Conservation (phyloP, 2,329 filamentous ascomycete species). For the Penicillium sp. region DNA sequence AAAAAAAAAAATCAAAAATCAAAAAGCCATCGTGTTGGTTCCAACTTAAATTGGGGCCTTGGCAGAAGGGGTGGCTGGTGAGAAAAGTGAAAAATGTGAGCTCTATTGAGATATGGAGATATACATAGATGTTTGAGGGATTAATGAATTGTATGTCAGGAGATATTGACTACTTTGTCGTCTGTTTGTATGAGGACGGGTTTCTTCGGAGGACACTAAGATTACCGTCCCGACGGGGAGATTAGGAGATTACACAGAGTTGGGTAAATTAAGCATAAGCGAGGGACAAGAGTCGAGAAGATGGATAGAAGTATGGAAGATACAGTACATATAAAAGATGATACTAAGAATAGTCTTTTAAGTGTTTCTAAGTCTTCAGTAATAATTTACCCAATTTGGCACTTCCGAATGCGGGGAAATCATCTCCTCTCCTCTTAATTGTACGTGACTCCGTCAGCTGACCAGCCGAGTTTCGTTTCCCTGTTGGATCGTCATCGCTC, state of each 20-base stretch:
- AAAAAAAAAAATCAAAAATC: too few relatives aligned
- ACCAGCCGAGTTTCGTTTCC: slow-evolving; percentile 22
- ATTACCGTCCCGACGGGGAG: not conserved
- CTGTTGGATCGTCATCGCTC: slow-evolving; percentile 3
- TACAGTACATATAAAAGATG: too few relatives aligned
- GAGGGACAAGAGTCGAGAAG: not conserved
- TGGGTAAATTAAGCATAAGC: slow-evolving; percentile 1
- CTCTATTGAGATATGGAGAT: not conserved
- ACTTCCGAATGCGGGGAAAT: slow-evolving; percentile 23
- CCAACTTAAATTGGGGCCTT: not conserved
- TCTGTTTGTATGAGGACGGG: not conserved
- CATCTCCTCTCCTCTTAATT: too few relatives aligned
- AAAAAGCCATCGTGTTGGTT: slow-evolving; percentile 6
- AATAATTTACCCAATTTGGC: not conserved
- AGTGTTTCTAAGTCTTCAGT: too few relatives aligned
- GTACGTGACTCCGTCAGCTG: slow-evolving; percentile 17
- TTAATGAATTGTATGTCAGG: not conserved
- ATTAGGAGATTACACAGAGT: too few relatives aligned
- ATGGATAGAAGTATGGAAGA: not conserved
- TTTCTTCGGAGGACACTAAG: not conserved
- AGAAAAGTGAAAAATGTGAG: slow-evolving; percentile 11
- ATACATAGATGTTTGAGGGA: not conserved
- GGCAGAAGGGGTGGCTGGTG: not conserved
- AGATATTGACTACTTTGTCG: too few relatives aligned
- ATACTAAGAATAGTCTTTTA: not conserved